Conservation (phyloP, 2,329 filamentous ascomycete genomes). For the Capronia americana region DNA sequence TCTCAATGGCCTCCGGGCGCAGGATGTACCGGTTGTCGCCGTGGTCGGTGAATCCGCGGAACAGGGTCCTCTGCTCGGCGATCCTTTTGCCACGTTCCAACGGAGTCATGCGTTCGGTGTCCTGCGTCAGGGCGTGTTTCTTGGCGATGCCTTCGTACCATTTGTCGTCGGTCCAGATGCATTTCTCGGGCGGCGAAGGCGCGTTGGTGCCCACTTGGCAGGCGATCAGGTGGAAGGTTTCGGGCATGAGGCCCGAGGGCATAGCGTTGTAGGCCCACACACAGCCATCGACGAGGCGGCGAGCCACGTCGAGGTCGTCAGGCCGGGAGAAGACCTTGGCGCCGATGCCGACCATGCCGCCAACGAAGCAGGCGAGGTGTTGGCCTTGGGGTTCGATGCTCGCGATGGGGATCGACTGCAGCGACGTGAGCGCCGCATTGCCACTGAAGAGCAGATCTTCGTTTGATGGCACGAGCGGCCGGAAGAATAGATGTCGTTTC, state of each 20-base stretch:
- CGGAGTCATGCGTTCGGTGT: slow-evolving; percentile 23
- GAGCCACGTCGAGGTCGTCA: slow-evolving; percentile 62
- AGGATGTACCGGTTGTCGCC: slow-evolving; percentile 68
- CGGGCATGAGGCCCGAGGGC: slow-evolving; percentile 67
- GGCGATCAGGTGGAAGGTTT: slow-evolving; percentile 59
- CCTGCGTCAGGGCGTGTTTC: slow-evolving; percentile 28
- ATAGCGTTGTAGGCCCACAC: slow-evolving; percentile 67
- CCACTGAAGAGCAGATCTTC: slow-evolving; percentile 71
- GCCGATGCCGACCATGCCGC: slow-evolving; percentile 72
- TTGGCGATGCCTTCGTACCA: slow-evolving; percentile 44
- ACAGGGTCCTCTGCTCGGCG: slow-evolving; percentile 50
- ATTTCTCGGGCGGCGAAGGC: slow-evolving; percentile 40
- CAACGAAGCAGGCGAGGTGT: slow-evolving; percentile 73
- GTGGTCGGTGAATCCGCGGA: slow-evolving; percentile 63
- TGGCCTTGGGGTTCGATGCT: slow-evolving; percentile 51
- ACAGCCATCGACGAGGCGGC: slow-evolving; percentile 67
- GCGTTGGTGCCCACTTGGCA: slow-evolving; percentile 49
- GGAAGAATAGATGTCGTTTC: slow-evolving; percentile 76
- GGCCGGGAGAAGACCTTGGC: slow-evolving; percentile 65
- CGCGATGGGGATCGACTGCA: slow-evolving; percentile 38
- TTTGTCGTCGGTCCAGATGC: slow-evolving; percentile 50
- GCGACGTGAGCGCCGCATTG: slow-evolving; percentile 49
- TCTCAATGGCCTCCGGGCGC: slow-evolving; percentile 67
- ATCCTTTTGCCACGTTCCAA: slow-evolving; percentile 46
- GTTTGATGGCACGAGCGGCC: slow-evolving; percentile 72